These are phyloP conservation scores for Xanthoparmelia taractica DNA, from an alignment of 495 filamentous ascomycete species.

Conservation along the genomic window DNA sequence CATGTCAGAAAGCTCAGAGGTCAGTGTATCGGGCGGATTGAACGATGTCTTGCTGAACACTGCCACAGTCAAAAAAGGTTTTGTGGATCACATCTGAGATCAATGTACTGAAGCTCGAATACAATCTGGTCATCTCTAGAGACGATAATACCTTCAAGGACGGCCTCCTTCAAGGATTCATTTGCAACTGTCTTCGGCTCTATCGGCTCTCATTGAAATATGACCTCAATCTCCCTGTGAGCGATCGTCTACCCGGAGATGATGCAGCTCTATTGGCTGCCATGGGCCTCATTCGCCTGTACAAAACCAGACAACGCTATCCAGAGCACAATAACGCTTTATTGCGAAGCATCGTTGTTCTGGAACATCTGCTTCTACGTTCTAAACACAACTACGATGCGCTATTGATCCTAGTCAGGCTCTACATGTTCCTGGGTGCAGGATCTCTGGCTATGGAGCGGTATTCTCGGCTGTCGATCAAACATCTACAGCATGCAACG, in stretches of 20 bases:
- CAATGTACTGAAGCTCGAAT: constrained; percentile 52
- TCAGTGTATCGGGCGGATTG: neutral
- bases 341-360: constrained; percentile 44
- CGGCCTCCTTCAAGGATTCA: constrained; percentile 37
- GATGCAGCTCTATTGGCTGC: constrained; percentile 50
- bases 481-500: constrained; percentile 54
- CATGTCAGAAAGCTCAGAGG: neutral
- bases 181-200: constrained; percentile 40
- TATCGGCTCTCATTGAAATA: constrained; percentile 34
- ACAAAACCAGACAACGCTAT: constrained; percentile 11
- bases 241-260: constrained; percentile 51
- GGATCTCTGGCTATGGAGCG: constrained; percentile 45
- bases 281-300: constrained; percentile 46
- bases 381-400: constrained; percentile 54
- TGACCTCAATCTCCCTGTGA: constrained; percentile 30
- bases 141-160: constrained; percentile 30
- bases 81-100: constrained; percentile 36
- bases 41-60: constrained; percentile 13
- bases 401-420: constrained; percentile 45
- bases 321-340: constrained; percentile 33
- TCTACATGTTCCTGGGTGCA: constrained; percentile 48
- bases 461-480: constrained; percentile 51
- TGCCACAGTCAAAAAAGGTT: constrained; percentile 24
- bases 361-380: constrained; percentile 43
- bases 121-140: constrained; percentile 42